Evolutionary conservation across 345 rosid genomes (phyloP).

Genomic region (Bruguiera gymnorhiza): DNA sequence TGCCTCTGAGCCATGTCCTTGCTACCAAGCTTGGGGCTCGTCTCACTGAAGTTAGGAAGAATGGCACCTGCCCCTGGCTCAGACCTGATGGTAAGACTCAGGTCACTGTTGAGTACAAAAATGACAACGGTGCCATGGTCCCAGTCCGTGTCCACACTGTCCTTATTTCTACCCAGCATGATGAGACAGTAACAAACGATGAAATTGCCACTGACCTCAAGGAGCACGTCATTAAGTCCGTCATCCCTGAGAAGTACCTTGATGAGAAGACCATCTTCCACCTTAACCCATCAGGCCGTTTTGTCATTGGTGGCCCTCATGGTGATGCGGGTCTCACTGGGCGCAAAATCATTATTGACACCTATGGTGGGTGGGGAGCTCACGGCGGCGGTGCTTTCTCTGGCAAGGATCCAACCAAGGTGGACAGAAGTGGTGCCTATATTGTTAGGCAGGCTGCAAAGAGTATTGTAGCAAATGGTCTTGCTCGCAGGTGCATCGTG

Average conservation of each 20-base stretch:
- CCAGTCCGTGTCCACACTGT: conserved; percentile 41
- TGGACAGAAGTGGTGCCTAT: conserved; percentile 39
- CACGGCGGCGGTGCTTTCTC: conserved; percentile 42
- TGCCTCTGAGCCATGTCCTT: conserved; percentile 39
- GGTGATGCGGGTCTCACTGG: conserved; percentile 41
- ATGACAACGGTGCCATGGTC: conserved; percentile 36
- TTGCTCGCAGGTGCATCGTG: conserved; percentile 38
- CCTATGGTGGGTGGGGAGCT: conserved; percentile 42
- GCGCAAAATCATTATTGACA: conserved; percentile 36
- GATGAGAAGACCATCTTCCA: conserved; percentile 44
- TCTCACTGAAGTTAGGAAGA: conserved; percentile 36
- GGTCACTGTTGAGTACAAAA: conserved; percentile 34
- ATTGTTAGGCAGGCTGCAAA: conserved; percentile 40
- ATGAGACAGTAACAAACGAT: conserved; percentile 38
- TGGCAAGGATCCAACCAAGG: conserved; percentile 40
- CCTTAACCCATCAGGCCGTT: conserved; percentile 38
- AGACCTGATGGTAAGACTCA: conserved; percentile 39
- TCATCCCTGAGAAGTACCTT: conserved; percentile 37
- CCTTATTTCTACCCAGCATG: conserved; percentile 39
- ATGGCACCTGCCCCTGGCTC: conserved; percentile 36
- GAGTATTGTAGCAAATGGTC: conserved; percentile 38
- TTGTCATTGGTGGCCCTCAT: conserved; percentile 39
- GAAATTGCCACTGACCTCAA: conserved; percentile 38
- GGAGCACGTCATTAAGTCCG: conserved; percentile 39
- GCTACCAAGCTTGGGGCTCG: conserved; percentile 38